Percentiles rank a stretch among this genome's conserved stretches.
Conservation (phyloP, 345 rosid species). For the Trapa bicornis region DNA sequence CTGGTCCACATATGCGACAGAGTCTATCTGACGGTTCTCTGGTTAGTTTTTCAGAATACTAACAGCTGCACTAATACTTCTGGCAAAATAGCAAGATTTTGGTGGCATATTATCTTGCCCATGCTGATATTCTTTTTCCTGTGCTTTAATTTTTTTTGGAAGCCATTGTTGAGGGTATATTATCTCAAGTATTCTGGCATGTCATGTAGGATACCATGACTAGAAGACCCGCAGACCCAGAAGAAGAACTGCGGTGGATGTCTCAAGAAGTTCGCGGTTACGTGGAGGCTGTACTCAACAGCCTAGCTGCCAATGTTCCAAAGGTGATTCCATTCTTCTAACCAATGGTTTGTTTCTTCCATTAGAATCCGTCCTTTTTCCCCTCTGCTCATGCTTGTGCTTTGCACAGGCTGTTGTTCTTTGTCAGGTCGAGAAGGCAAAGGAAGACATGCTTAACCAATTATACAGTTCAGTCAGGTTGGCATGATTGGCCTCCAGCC, state of each 20-base stretch:
- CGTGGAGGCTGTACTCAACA: slow-evolving; percentile 98
- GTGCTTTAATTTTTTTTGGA: background rate
- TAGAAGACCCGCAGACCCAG: slow-evolving; percentile 90
- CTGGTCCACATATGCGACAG: slow-evolving; percentile 54
- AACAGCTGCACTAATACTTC: no score
- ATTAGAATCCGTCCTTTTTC: no score
- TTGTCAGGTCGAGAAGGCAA: no score
- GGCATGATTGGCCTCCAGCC: no score
- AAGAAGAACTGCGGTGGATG: slow-evolving; percentile 99
- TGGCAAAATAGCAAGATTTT: no score
- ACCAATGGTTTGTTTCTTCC: no score
- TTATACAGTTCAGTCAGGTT: no score
- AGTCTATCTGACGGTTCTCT: slow-evolving; percentile 97
- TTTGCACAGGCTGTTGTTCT: no score
- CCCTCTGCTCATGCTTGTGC: no score
- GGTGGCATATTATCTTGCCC: background rate
- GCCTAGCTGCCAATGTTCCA: slow-evolving; percentile 97
- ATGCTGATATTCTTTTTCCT: background rate
- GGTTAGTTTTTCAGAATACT: slow-evolving; percentile 33
- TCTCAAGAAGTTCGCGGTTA: slow-evolving; percentile 99
- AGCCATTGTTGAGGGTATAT: background rate
- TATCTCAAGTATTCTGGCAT: background rate
- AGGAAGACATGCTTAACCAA: no score
- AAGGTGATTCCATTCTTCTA: slow-evolving; percentile 29
- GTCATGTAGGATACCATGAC: slow-evolving; percentile 67